Percentiles rank a stretch among this genome's conserved stretches.
These are phyloP conservation scores for Penicillium freii DNA, from an alignment of 2,329 filamentous ascomycete species.

Conservation along the genomic window DNA sequence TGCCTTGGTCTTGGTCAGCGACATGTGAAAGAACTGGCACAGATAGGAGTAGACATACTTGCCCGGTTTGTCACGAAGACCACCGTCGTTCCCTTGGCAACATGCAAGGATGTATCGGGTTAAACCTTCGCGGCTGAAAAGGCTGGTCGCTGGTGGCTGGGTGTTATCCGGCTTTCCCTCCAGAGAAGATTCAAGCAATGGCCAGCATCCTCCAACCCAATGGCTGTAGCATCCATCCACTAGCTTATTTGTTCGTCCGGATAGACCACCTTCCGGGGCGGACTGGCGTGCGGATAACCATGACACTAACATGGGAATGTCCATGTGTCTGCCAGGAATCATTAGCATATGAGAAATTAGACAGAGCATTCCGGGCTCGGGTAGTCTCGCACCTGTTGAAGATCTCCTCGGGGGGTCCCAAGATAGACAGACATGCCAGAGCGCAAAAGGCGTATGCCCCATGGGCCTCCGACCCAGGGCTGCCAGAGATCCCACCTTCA, in stretches of 20 bases:
- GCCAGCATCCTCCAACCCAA: slow-evolving; percentile 96
- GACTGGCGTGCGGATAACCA: slow-evolving; percentile 92
- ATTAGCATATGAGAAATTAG: slow-evolving; percentile 4
- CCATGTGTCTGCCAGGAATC: slow-evolving; percentile 60
- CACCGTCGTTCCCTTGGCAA: slow-evolving; percentile 76
- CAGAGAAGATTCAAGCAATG: slow-evolving; percentile 77
- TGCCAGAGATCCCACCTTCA: slow-evolving; percentile 87
- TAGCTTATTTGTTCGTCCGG: slow-evolving; percentile 93
- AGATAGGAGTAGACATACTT: slow-evolving; percentile 58
- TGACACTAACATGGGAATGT: slow-evolving; percentile 72
- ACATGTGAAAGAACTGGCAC: slow-evolving; percentile 3
- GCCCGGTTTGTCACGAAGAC: slow-evolving; percentile 88
- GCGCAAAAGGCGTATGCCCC: slow-evolving; percentile 96
- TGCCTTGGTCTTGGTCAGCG: slow-evolving; percentile 49
- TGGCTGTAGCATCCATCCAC: slow-evolving; percentile 98
- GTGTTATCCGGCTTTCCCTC: slow-evolving; percentile 48
- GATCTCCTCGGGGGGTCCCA: slow-evolving; percentile 73
- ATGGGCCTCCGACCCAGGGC: slow-evolving; percentile 86
- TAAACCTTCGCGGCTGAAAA: slow-evolving; percentile 81
- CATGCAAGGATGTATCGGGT: slow-evolving; percentile 87
- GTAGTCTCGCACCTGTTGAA: slow-evolving; percentile 63
- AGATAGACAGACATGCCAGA: slow-evolving; percentile 79
- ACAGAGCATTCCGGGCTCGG: background rate
- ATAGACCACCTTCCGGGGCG: slow-evolving; percentile 86
- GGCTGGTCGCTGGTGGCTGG: slow-evolving; percentile 30